Percentiles rank a stretch among this genome's conserved stretches.
These are phyloP conservation scores for Pseudodiploospora longispora DNA, from an alignment of 2,329 filamentous ascomycete species.

Conservation along the genomic window DNA sequence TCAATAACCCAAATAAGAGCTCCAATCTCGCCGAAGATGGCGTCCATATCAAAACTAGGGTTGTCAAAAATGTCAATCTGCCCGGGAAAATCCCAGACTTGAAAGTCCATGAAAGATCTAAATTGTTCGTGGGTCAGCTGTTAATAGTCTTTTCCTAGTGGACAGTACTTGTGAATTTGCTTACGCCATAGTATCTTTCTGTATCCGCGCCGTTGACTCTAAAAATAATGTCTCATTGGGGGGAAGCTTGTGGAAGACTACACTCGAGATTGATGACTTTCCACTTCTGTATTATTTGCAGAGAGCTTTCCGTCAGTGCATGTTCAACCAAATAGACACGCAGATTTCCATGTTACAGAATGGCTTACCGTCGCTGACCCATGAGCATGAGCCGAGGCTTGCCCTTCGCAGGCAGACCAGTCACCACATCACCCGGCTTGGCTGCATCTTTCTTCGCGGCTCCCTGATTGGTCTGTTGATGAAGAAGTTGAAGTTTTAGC, in stretches of 20 bases:
- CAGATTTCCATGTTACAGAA: background rate
- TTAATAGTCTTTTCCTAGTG: too few relatives aligned
- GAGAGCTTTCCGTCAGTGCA: background rate
- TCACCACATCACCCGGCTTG: slow-evolving; percentile 35
- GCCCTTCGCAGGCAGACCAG: slow-evolving; percentile 45
- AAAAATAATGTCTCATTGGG: slow-evolving; percentile 93
- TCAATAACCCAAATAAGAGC: slow-evolving; percentile 98
- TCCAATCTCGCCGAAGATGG: slow-evolving; percentile 89
- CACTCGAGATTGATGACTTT: slow-evolving; percentile 96
- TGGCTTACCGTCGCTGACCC: slow-evolving; percentile 78
- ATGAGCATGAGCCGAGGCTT: slow-evolving; percentile 87
- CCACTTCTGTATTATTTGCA: slow-evolving; percentile 59
- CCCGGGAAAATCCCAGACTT: slow-evolving; percentile 95
- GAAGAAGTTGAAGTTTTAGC: slow-evolving; percentile 56
- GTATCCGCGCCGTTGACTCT: slow-evolving; percentile 88
- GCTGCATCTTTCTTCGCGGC: slow-evolving; percentile 40
- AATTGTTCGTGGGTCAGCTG: background rate
- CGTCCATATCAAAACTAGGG: slow-evolving; percentile 80
- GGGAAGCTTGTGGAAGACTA: slow-evolving; percentile 97
- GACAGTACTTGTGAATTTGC: slow-evolving; percentile 23
- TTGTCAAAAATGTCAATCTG: slow-evolving; percentile 87
- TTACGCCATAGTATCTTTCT: slow-evolving; percentile 92
- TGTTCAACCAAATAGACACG: background rate
- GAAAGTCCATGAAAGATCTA: slow-evolving; percentile 98
- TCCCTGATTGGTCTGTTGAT: slow-evolving; percentile 51